Evolutionary conservation across 139 green algal genomes (phyloP).

Genomic region (Closterium sp.): DNA sequence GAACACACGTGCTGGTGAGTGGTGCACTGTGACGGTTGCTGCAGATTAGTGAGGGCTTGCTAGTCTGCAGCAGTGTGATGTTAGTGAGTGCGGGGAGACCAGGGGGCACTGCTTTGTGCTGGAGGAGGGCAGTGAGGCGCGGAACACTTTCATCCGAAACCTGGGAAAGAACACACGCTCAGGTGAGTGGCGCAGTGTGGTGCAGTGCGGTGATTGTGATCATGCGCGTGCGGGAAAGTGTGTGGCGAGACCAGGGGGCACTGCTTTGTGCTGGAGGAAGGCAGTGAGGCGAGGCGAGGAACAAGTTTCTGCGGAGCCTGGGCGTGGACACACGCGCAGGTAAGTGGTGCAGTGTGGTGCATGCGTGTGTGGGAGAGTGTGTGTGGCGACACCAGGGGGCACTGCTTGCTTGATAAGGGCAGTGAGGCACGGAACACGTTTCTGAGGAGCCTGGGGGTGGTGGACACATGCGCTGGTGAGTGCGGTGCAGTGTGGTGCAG

Average conservation of each 20-base stretch:
- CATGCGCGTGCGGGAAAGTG: too few relatives aligned
- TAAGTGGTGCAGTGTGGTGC: not conserved
- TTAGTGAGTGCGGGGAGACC: too few relatives aligned
- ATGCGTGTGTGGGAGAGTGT: too few relatives aligned
- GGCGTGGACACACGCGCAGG: conserved; percentile 51
- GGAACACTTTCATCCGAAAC: conserved; percentile 57
- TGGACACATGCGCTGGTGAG: conserved; percentile 42
- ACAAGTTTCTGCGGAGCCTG: conserved; percentile 59
- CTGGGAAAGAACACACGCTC: conserved; percentile 55
- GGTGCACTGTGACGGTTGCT: not conserved
- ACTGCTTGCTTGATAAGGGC: conserved; percentile 60
- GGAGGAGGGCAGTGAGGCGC: conserved; percentile 60
- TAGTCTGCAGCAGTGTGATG: too few relatives aligned
- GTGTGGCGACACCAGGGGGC: conserved; percentile 24
- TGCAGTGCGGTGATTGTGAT: too few relatives aligned
- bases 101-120: conserved; percentile 69
- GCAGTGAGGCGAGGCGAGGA: conserved; percentile 51
- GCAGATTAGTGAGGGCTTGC: too few relatives aligned
- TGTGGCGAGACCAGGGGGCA: conserved; percentile 51
- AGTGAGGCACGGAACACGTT: conserved; percentile 54
- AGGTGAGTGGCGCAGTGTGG: not conserved
- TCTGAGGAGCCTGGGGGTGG: conserved; percentile 62
- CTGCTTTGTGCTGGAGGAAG: conserved; percentile 63
- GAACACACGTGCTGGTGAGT: conserved; percentile 18
- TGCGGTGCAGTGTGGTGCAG: too few relatives aligned